A percentile compares a stretch with the other conserved stretches of the same genome.
These are phyloP conservation scores for Podochytrium sp. DNA, from an alignment of 192 early-diverging fungal genomes.

Conservation along the genomic window DNA sequence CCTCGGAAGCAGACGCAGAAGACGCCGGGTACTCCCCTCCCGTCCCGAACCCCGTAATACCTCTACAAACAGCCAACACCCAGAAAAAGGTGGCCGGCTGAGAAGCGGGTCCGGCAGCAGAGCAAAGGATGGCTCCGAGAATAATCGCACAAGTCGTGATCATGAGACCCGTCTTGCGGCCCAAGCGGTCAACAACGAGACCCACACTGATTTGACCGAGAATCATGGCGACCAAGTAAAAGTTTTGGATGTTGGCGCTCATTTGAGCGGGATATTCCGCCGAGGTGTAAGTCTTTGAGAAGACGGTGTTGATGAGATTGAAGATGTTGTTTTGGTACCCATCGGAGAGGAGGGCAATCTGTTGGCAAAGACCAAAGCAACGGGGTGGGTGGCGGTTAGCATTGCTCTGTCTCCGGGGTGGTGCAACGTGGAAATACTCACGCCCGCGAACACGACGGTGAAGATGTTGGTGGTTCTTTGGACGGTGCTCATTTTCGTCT, in stretches of 20 bases:
- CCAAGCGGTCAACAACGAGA: constrained; percentile 53
- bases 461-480: background rate
- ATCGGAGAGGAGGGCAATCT: constrained; percentile 56
- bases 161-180: constrained; percentile 57
- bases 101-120: constrained; percentile 24
- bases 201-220: constrained; percentile 60
- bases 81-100: background rate
- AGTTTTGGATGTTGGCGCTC: constrained; percentile 52
- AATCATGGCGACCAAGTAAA: constrained; percentile 56
- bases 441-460: background rate
- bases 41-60: constrained; percentile 52
- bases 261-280: constrained; percentile 37
- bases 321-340: constrained; percentile 62
- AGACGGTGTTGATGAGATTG: constrained; percentile 51
- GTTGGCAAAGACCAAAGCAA: no score
- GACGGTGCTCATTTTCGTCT: background rate
- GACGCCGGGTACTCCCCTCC: constrained; percentile 60
- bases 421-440: no score
- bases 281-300: constrained; percentile 48
- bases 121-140: constrained; percentile 34
- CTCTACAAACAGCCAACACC: constrained; percentile 46
- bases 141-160: background rate
- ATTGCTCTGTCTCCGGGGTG: no score
- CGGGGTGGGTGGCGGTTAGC: no score
- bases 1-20: constrained; percentile 56